Evolutionary conservation across 441 rosid species (phyloP).

Genomic region (Manihot esculenta): DNA sequence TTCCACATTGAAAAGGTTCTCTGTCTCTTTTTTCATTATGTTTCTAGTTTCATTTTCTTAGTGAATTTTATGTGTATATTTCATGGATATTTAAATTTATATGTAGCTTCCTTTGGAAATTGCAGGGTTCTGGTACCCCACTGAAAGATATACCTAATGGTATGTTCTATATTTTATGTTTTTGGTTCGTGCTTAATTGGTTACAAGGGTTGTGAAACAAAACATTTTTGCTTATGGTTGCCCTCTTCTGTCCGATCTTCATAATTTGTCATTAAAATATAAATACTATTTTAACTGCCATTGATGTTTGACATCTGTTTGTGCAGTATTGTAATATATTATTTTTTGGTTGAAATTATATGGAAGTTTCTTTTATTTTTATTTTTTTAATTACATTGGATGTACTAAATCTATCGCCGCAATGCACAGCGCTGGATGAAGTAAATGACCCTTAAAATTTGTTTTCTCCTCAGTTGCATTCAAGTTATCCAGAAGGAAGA

Average conservation of each 20-base stretch:
- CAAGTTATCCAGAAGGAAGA: slow-evolving; percentile 76
- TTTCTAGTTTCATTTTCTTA: slow-evolving; percentile 12
- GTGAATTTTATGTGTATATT: neutral
- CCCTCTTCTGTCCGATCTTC: neutral
- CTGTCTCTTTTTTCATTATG: slow-evolving; percentile 7
- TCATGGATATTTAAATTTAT: slow-evolving; percentile 9
- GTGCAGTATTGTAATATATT: neutral
- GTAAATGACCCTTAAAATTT: slow-evolving; percentile 19
- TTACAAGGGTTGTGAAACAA: neutral
- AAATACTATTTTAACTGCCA: neutral
- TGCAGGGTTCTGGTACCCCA: slow-evolving; percentile 85
- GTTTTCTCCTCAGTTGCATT: slow-evolving; percentile 62
- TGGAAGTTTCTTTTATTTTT: neutral
- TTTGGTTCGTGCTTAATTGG: neutral
- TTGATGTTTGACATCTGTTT: neutral
- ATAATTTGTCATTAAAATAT: neutral
- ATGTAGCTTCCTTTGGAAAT: slow-evolving; percentile 32
- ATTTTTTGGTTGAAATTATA: neutral
- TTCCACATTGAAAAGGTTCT: slow-evolving; percentile 80
- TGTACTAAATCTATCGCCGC: neutral
- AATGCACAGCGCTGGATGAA: slow-evolving; percentile 7
- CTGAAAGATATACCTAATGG: slow-evolving; percentile 95
- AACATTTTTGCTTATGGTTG: neutral
- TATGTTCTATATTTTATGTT: slow-evolving; percentile 30
- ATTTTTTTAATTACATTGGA: neutral